phyloP scores from a whole-genome alignment of 805 yeast genomes.

The Lipomyces kockii region DNA sequence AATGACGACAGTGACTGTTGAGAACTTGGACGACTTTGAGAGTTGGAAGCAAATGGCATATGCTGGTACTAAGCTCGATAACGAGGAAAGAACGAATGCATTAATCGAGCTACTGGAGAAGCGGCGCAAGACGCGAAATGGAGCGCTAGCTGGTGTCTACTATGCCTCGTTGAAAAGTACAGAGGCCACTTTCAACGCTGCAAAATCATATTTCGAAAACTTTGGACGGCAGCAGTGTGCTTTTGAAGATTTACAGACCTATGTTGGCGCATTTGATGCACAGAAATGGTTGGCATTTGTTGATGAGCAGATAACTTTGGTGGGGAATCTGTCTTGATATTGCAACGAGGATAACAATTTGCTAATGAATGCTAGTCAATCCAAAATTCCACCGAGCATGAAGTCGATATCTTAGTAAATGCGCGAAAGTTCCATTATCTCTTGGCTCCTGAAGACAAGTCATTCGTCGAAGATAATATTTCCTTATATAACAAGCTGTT shows the following conservation, averaged over 20 bases:
- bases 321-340: background rate
- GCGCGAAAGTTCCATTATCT: slow-evolving; percentile 55
- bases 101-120: slow-evolving; percentile 44
- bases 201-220: slow-evolving; percentile 51
- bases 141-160: slow-evolving; percentile 59
- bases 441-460: slow-evolving; percentile 38
- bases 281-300: slow-evolving; percentile 38
- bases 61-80: slow-evolving; percentile 49
- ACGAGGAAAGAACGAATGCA: slow-evolving; percentile 43
- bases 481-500: slow-evolving; percentile 50
- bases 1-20: slow-evolving; percentile 47
- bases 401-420: slow-evolving; percentile 47
- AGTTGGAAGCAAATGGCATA: slow-evolving; percentile 66
- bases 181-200: slow-evolving; percentile 15
- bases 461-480: slow-evolving; percentile 45
- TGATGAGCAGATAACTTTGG: slow-evolving; percentile 8
- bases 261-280: slow-evolving; percentile 39
- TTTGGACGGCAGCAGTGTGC: slow-evolving; percentile 68
- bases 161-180: slow-evolving; percentile 42
- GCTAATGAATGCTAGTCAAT: background rate
- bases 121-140: slow-evolving; percentile 56
- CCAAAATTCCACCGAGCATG: slow-evolving; percentile 4
- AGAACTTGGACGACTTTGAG: slow-evolving; percentile 72
- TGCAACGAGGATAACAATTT: background rate
- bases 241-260: slow-evolving; percentile 59